These are phyloP conservation scores for Cladosporium sp. DNA, from an alignment of 2,329 filamentous ascomycete genomes.

Conservation along the genomic window DNA sequence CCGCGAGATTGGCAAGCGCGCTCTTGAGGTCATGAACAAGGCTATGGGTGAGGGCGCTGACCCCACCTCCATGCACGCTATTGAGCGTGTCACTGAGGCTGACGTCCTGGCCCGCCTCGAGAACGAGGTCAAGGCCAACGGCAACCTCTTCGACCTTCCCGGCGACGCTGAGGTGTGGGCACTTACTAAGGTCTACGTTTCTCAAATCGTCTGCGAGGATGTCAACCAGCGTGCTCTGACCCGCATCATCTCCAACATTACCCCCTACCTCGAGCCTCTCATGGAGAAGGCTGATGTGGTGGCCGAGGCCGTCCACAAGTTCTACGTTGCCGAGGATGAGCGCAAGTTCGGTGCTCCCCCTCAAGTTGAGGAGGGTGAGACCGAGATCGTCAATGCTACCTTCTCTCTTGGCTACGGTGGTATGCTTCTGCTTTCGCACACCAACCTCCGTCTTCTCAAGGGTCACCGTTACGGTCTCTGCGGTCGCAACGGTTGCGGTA, in stretches of 20 bases:
- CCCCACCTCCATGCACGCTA: slow-evolving; percentile 47
- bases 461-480: slow-evolving; percentile 96
- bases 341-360: slow-evolving; percentile 80
- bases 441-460: slow-evolving; percentile 89
- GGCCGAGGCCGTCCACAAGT: slow-evolving; percentile 67
- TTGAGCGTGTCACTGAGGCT: slow-evolving; percentile 64
- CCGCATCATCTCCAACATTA: slow-evolving; percentile 65
- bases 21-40: slow-evolving; percentile 82
- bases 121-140: slow-evolving; percentile 67
- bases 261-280: slow-evolving; percentile 71
- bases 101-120: slow-evolving; percentile 75
- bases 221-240: slow-evolving; percentile 75
- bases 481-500: slow-evolving; percentile 93
- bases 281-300: slow-evolving; percentile 63
- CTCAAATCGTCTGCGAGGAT: slow-evolving; percentile 80
- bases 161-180: slow-evolving; percentile 62
- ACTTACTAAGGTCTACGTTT: slow-evolving; percentile 67
- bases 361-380: slow-evolving; percentile 85
- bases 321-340: slow-evolving; percentile 78
- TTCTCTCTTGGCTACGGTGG: slow-evolving; percentile 97
- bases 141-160: slow-evolving; percentile 57
- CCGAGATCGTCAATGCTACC: slow-evolving; percentile 94
- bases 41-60: slow-evolving; percentile 67
- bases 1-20: slow-evolving; percentile 78
- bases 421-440: slow-evolving; percentile 94